Conservation (phyloP, 495 filamentous ascomycete genomes). For the Neurospora pannonica region DNA sequence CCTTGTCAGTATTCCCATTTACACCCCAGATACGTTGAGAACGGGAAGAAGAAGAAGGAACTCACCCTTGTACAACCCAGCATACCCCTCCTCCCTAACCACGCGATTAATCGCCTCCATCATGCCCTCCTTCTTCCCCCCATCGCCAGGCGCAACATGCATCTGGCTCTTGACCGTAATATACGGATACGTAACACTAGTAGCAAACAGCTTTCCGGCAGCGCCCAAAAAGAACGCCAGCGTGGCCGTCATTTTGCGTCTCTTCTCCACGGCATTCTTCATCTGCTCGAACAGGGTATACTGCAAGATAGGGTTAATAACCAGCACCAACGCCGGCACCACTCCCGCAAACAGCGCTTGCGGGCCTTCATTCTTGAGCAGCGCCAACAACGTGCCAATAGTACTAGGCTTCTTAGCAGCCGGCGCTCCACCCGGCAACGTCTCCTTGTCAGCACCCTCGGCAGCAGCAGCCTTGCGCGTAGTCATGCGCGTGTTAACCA, state of each 20-base stretch:
- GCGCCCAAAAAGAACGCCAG: constrained; percentile 88
- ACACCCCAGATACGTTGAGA: too few species aligned
- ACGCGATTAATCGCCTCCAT: constrained; percentile 65
- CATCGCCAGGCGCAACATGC: constrained; percentile 73
- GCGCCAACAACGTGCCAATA: constrained; percentile 62
- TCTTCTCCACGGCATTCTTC: constrained; percentile 53
- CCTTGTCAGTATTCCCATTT: too few species aligned
- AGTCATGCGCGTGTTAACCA: constrained; percentile 96
- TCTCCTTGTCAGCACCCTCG: constrained; percentile 44
- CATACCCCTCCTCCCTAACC: constrained; percentile 77
- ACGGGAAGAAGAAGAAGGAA: too few species aligned
- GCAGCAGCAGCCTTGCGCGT: constrained; percentile 53
- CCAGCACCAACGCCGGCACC: constrained; percentile 81
- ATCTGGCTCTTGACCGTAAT: constrained; percentile 95
- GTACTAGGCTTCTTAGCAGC: constrained; percentile 50
- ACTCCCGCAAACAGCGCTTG: constrained; percentile 84
- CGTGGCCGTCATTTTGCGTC: constrained; percentile 59
- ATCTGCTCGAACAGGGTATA: constrained; percentile 98
- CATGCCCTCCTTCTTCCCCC: constrained; percentile 56
- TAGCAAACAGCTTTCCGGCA: constrained; percentile 88
- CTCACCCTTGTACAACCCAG: constrained; percentile 86
- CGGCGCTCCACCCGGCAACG: constrained; percentile 11
- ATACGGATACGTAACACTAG: constrained; percentile 91
- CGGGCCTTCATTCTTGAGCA: constrained; percentile 73
- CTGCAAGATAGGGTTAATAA: constrained; percentile 96